These are phyloP conservation scores for Psilocybe sp. DNA, from an alignment of 768 basidiomycete species.

Conservation along the genomic window DNA sequence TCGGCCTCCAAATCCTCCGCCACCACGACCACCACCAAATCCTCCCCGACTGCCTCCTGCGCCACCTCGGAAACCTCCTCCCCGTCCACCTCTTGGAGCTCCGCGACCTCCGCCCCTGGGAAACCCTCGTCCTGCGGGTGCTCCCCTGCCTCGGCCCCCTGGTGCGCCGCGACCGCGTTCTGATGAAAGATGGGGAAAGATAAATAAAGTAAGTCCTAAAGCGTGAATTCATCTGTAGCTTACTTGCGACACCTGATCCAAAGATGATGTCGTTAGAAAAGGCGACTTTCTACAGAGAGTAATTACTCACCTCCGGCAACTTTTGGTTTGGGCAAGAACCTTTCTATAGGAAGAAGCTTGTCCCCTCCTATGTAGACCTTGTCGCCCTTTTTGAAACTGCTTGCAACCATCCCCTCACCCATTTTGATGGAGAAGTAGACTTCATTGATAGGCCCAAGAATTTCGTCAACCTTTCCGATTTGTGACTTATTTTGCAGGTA, in stretches of 20 bases:
- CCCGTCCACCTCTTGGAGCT: slow-evolving; percentile 23
- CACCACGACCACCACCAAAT: slow-evolving; percentile 35
- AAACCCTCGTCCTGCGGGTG: slow-evolving; percentile 41
- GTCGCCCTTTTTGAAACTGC: slow-evolving; percentile 95
- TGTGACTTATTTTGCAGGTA: slow-evolving; percentile 95
- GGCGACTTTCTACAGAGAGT: slow-evolving; percentile 2
- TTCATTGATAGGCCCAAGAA: slow-evolving; percentile 98
- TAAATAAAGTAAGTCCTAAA: slow-evolving; percentile 6
- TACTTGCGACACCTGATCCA: slow-evolving; percentile 47
- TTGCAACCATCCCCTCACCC: slow-evolving; percentile 92
- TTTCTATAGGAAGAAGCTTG: slow-evolving; percentile 92
- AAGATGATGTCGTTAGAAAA: not conserved
- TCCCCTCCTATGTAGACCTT: slow-evolving; percentile 98
- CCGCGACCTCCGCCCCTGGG: slow-evolving; percentile 44
- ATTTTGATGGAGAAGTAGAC: slow-evolving; percentile 98
- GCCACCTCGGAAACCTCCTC: slow-evolving; percentile 3
- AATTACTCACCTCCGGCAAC: slow-evolving; percentile 53
- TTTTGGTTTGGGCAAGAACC: slow-evolving; percentile 97
- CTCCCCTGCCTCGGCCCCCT: slow-evolving; percentile 34
- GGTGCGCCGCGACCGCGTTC: slow-evolving; percentile 36
- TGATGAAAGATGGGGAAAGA: slow-evolving; percentile 14
- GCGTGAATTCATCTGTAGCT: slow-evolving; percentile 18
- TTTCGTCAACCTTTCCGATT: slow-evolving; percentile 98
- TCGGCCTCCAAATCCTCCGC: slow-evolving; percentile 28
- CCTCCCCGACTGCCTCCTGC: slow-evolving; percentile 31